Percentiles rank a stretch among this genome's conserved stretches.
Conservation (phyloP, 148 eudicot species). For the Diospyros lotus region DNA sequence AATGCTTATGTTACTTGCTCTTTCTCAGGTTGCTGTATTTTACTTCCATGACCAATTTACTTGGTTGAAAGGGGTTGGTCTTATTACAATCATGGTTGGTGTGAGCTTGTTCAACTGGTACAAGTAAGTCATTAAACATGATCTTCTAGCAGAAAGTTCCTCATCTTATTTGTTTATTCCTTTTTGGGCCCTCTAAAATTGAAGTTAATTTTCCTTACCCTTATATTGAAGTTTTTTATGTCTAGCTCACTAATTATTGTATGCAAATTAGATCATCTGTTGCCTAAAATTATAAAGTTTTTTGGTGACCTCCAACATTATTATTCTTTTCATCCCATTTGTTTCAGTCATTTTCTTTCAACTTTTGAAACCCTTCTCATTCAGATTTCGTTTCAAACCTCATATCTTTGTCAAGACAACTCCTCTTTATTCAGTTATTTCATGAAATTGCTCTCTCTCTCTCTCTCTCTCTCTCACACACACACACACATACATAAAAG, state of each 20-base stretch:
- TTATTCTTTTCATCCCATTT: not conserved
- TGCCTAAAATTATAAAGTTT: too few relatives aligned
- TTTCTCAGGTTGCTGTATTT: slow-evolving; percentile 82
- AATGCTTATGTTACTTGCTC: not conserved
- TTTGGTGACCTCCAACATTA: not conserved
- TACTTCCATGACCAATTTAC: slow-evolving; percentile 94
- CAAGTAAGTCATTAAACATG: slow-evolving; percentile 69
- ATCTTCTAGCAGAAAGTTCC: slow-evolving; percentile 1
- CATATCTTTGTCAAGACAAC: too few relatives aligned
- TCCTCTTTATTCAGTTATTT: too few relatives aligned
- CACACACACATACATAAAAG: too few relatives aligned
- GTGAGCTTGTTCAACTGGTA: slow-evolving; percentile 92
- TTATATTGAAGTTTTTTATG: not conserved
- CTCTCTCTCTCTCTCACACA: too few relatives aligned
- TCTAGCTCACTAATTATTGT: not conserved
- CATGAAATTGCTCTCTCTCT: too few relatives aligned
- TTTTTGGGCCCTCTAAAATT: not conserved
- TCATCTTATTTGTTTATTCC: not conserved
- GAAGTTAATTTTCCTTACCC: not conserved
- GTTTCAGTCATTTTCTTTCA: not conserved
- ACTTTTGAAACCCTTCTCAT: not conserved
- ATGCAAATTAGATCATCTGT: not conserved
- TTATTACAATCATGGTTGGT: slow-evolving; percentile 70
- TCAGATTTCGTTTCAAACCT: too few relatives aligned
- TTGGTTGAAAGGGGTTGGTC: slow-evolving; percentile 82